Evolutionary conservation across 2,329 filamentous ascomycete genomes (phyloP), one percentile per base, ranked within the genome.

Genomic region (Exophiala xenobiotica): DNA sequence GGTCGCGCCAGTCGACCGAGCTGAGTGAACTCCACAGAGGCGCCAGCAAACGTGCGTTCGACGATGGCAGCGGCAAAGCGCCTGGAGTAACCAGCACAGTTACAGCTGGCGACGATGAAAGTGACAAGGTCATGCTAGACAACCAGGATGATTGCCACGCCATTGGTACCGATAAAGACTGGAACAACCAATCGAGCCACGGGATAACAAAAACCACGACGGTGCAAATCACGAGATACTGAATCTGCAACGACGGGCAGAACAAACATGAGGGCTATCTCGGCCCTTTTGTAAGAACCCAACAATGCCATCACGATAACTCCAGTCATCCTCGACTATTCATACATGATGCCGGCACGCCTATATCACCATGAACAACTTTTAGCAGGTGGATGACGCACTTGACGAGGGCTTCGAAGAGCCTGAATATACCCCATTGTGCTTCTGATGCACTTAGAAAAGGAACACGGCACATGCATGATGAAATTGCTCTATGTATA

Each of bases 201-300:
- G 49, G 49, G 12, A 58, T 58, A n/a, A 55, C 52, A 9, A 58
- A 58, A 39, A 58, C 55, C 2, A 58, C 52, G 7, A 55, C 52
- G 18, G 55, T 58, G 14, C 46, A 51, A 22, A 45, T 58, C 31
- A 49, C 52, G 2, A 41, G 33, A 29, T 53, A 50, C 27, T 51
- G 31, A 43, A 9, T 23, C n/a, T n/a, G n/a, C n/a, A n/a, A n/a
- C n/a, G n/a, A n/a, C n/a, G n/a, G n/a, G n/a, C n/a, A n/a, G n/a
- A n/a, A n/a, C n/a, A n/a, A n/a, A n/a, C n/a, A n/a, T n/a, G n/a
- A n/a, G n/a, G n/a, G n/a, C n/a, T n/a, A n/a, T n/a, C n/a, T n/a
- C n/a, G n/a, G n/a, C n/a, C n/a, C n/a, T n/a, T n/a, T n/a, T n/a
- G n/a, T n/a, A n/a, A n/a, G n/a, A n/a, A n/a, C n/a, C n/a, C n/a